Conservation (phyloP, 345 rosid species). For the Eucalyptus regnans region DNA sequence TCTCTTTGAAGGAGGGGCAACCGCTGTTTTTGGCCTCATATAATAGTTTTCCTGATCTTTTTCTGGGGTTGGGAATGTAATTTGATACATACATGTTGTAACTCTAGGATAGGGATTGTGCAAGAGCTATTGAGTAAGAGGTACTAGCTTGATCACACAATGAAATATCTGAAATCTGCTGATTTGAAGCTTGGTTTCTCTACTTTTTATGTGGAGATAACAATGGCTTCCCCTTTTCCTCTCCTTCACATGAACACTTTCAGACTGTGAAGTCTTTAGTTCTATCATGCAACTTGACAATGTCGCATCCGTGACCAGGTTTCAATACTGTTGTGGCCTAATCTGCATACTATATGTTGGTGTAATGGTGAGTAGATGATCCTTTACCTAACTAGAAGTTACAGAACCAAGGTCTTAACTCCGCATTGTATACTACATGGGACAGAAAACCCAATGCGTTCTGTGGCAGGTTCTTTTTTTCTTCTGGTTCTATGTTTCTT, state of each 20-base stretch:
- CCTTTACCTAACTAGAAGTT: neutral
- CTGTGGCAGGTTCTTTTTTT: neutral
- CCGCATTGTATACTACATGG: neutral
- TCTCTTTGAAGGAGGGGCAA: neutral
- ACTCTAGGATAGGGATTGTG: neutral
- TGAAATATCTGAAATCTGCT: neutral
- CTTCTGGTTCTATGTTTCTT: neutral
- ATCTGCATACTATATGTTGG: neutral
- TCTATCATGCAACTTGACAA: neutral
- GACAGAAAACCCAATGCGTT: neutral
- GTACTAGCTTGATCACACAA: neutral
- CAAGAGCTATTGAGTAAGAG: neutral
- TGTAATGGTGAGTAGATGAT: neutral
- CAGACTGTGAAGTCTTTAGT: neutral
- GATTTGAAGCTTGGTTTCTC: neutral
- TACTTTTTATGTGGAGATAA: neutral
- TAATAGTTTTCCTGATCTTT: neutral
- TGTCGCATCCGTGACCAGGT: neutral
- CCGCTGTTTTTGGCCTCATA: neutral
- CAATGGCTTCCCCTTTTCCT: neutral
- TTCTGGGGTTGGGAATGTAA: neutral
- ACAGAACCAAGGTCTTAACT: neutral
- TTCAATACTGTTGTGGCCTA: neutral
- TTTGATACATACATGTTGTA: neutral
- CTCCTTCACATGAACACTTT: neutral